Base-by-base conservation (phyloP, 1,139 yeast genomes). In the Candida frijolesensis region DNA sequence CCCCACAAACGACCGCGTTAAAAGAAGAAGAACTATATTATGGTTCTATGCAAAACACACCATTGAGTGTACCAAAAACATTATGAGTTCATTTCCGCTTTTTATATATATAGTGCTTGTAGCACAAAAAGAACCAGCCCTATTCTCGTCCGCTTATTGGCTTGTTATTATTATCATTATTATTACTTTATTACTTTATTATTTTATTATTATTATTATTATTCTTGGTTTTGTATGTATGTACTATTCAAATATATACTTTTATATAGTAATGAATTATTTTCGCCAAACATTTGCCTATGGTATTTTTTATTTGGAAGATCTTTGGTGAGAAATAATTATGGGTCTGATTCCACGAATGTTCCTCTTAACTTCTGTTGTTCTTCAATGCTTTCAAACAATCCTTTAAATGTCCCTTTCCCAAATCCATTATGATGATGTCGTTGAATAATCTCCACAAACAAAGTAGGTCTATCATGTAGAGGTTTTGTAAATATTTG, bases 361-460 rank as follows among this genome's bases (percentile, higher is more conserved):
- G 83, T 82, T 2, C 86, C 86, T 47, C 87, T 68, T 45, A 67
- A 60, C 55, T 64, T 70, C 60, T 84, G 89, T 53, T 78, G 89
- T 52, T 68, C 71, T 63, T 88, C 96, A 52, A 89, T 84, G 4
- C 89, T 82, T 62, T 88, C 92, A 61, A 87, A 89, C 46, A 89
- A 71, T 0, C 94, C 88, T 63, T 83, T 86, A 70, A 89, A 89
- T 49, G 91, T 89, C 0, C 96, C 96, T 47, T 89, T 90, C 0
- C 96, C 96, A 68, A 89, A 89, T 1, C 96, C 96, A 54, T 85
- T 79, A 63, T 87, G 92, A 60, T 87, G 87, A 59, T 78, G 76
- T 55, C 96, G 78, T 66, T 89, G 95, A 55, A 89, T 89, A 18
- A 89, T 77, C 64, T 89, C 96, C 57, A 89, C 71, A 62, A 89